phyloP scores from a whole-genome alignment of 2,329 filamentous ascomycete genomes.

The Phoma herbarum region DNA sequence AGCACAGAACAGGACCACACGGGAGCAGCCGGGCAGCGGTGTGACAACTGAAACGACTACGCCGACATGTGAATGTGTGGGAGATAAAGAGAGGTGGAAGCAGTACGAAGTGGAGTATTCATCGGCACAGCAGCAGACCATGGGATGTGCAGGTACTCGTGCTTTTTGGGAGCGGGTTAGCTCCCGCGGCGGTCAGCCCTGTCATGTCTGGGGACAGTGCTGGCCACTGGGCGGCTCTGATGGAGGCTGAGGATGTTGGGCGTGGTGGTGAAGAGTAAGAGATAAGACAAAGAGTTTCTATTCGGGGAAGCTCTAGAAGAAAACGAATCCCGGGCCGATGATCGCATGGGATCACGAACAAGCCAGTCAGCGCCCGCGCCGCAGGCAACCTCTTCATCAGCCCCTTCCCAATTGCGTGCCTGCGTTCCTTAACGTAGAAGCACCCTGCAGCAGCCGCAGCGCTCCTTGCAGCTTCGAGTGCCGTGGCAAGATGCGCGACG shows the following conservation, averaged over 20 bases:
- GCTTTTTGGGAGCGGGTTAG: constrained; percentile 44
- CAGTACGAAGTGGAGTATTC: constrained; percentile 22
- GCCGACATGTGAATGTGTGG: constrained; percentile 35
- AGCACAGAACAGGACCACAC: constrained; percentile 36
- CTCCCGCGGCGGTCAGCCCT: constrained; percentile 43
- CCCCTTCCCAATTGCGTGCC: constrained; percentile 28
- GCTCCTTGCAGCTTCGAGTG: constrained; percentile 24
- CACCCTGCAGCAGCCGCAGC: constrained; percentile 26
- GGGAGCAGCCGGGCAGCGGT: constrained; percentile 45
- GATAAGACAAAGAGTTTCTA: constrained; percentile 36
- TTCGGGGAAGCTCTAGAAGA: constrained; percentile 4
- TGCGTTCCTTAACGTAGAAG: constrained; percentile 12
- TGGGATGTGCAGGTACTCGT: constrained; percentile 46
- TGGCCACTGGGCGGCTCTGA: constrained; percentile 29
- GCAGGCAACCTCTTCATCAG: constrained; percentile 20
- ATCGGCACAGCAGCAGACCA: constrained; percentile 29
- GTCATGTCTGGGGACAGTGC: constrained; percentile 32
- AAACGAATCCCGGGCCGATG: constrained; percentile 26
- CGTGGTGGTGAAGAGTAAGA: constrained; percentile 34
- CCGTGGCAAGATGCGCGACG: constrained; percentile 2
- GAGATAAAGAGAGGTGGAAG: constrained; percentile 31
- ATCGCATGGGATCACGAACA: constrained; percentile 25
- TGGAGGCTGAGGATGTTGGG: constrained; percentile 29
- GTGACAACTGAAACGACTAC: constrained; percentile 36
- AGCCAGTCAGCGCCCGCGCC: constrained; percentile 20